These are phyloP conservation scores for Quercus parvula DNA, from an alignment of 306 rosid species.

Conservation along the genomic window DNA sequence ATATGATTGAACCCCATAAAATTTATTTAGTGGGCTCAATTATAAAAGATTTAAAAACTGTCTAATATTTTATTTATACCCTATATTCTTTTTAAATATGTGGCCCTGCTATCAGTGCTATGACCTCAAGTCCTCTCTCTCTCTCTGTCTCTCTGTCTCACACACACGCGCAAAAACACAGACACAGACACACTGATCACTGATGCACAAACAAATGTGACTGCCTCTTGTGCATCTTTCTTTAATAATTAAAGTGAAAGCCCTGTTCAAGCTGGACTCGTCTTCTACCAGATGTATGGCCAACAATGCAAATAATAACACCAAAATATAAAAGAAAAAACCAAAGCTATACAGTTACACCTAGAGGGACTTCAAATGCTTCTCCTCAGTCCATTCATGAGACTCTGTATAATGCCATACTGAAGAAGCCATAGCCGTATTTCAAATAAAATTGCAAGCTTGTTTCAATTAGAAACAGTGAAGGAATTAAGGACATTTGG, in stretches of 20 bases:
- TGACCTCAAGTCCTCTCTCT: too few relatives aligned
- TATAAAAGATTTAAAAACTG: too few relatives aligned
- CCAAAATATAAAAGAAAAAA: neutral
- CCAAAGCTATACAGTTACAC: neutral
- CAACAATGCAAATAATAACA: neutral
- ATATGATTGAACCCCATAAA: too few relatives aligned
- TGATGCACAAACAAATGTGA: neutral
- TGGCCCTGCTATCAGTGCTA: too few relatives aligned
- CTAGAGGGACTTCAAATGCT: neutral
- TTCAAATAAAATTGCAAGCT: constrained; percentile 23
- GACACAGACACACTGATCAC: too few relatives aligned
- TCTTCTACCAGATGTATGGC: neutral
- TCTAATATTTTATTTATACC: too few relatives aligned
- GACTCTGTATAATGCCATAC: constrained; percentile 1
- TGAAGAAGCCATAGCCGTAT: constrained; percentile 25
- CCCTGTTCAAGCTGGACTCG: neutral
- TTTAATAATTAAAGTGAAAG: neutral
- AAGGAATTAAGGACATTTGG: constrained; percentile 9
- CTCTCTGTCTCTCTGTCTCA: too few relatives aligned
- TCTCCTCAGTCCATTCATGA: neutral
- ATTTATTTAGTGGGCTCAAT: too few relatives aligned
- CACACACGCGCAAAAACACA: too few relatives aligned
- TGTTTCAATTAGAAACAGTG: neutral
- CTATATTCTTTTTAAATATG: too few relatives aligned
- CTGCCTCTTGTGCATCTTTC: neutral